A percentile compares a stretch with the other conserved stretches of the same genome.
phyloP scores from a whole-genome alignment of 768 basidiomycete genomes.

The Amanita molliuscula region DNA sequence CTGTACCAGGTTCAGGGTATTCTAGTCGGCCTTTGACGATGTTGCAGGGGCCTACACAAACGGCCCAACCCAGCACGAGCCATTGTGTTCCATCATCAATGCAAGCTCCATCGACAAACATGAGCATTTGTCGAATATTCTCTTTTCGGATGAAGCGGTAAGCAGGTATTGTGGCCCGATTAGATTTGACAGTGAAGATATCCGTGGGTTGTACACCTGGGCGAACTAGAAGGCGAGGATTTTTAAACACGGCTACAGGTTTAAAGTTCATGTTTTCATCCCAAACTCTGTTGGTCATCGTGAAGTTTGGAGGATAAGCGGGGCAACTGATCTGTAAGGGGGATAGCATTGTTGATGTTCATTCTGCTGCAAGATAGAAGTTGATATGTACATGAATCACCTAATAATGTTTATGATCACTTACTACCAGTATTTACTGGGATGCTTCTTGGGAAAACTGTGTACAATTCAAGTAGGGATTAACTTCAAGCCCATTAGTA shows the following conservation, averaged over 20 bases:
- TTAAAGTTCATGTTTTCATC: too few species aligned
- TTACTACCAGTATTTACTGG: too few species aligned
- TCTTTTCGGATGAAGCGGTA: neutral
- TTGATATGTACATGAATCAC: too few species aligned
- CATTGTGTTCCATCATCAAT: neutral
- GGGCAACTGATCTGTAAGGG: too few species aligned
- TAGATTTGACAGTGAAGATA: neutral
- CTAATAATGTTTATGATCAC: too few species aligned
- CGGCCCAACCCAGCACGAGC: neutral
- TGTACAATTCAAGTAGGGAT: too few species aligned
- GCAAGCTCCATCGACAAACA: neutral
- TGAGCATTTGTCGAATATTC: neutral
- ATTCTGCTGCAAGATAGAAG: too few species aligned
- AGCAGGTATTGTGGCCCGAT: neutral
- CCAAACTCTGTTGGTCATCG: too few species aligned
- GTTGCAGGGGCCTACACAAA: neutral
- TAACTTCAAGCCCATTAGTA: too few species aligned
- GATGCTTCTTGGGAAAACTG: too few species aligned
- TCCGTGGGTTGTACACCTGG: conserved; percentile 3
- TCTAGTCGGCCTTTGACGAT: neutral
- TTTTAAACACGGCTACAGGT: neutral
- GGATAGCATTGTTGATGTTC: too few species aligned
- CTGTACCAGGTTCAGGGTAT: neutral
- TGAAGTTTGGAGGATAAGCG: too few species aligned
- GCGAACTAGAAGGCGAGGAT: conserved; percentile 3